Evolutionary conservation across 2,329 filamentous ascomycete species (phyloP).

Genomic region (Orbilia brochopaga): DNA sequence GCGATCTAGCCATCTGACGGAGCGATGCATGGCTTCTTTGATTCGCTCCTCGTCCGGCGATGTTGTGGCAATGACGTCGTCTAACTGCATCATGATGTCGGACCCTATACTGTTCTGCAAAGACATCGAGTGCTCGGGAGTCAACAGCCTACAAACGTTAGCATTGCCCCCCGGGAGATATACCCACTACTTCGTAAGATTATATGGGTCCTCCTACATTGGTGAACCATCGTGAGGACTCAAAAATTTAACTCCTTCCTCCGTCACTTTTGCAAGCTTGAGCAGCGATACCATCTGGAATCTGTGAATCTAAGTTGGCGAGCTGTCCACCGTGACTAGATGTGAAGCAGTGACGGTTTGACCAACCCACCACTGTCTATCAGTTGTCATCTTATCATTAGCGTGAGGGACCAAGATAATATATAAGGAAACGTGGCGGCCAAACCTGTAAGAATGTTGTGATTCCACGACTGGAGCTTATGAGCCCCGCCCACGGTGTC

Average conservation of each 20-base stretch:
- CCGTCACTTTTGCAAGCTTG: slow-evolving; percentile 89
- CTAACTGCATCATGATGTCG: slow-evolving; percentile 99
- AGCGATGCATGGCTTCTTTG: slow-evolving; percentile 92
- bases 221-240: slow-evolving; percentile 92
- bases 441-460: slow-evolving; percentile 84
- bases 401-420: slow-evolving; percentile 24
- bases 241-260: slow-evolving; percentile 94
- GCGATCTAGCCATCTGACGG: slow-evolving; percentile 91
- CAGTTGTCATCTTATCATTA: slow-evolving; percentile 6
- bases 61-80: slow-evolving; percentile 96
- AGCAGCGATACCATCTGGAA: slow-evolving; percentile 99
- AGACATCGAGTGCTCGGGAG: slow-evolving; percentile 93
- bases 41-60: slow-evolving; percentile 87
- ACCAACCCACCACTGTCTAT: slow-evolving; percentile 70
- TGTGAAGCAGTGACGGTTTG: slow-evolving; percentile 36
- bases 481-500: slow-evolving; percentile 90
- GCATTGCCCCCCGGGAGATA: slow-evolving; percentile 1
- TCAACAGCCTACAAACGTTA: slow-evolving; percentile 70
- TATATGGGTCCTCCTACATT: slow-evolving; percentile 67
- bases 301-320: slow-evolving; percentile 61
- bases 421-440: slow-evolving; percentile 55
- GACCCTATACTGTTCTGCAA: slow-evolving; percentile 97
- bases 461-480: slow-evolving; percentile 89
- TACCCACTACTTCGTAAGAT: not conserved
- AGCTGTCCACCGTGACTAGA: not conserved